Conservation (phyloP, 352 stramenopile genomes). For the Globisporangium irregulare region DNA sequence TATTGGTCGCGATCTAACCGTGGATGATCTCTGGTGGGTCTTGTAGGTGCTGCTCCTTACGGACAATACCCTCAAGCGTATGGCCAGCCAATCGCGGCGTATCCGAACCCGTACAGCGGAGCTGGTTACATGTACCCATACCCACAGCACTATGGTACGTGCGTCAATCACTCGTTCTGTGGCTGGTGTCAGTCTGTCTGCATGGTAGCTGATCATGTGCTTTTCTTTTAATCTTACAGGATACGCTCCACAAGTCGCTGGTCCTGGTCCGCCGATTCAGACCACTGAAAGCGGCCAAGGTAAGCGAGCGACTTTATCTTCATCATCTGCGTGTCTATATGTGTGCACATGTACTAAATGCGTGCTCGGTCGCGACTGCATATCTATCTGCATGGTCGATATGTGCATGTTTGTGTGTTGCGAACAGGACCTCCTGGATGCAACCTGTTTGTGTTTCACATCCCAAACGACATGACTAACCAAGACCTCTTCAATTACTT, state of each 20-base stretch:
- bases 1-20: neutral
- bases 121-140: conserved; percentile 87
- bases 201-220: neutral
- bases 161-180: neutral
- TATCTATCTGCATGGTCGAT: conserved; percentile 40
- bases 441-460: conserved; percentile 98
- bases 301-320: conserved; percentile 23
- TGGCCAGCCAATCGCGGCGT: conserved; percentile 66
- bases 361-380: conserved; percentile 26
- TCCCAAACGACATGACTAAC: conserved; percentile 98
- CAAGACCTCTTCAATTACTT: conserved; percentile 97
- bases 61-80: conserved; percentile 72
- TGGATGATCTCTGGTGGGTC: neutral
- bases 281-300: conserved; percentile 87
- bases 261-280: conserved; percentile 83
- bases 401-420: conserved; percentile 41
- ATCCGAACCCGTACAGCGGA: conserved; percentile 65
- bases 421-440: conserved; percentile 89
- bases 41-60: conserved; percentile 42
- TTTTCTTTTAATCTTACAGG: conserved; percentile 27
- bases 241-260: conserved; percentile 80
- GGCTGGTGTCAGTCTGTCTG: neutral
- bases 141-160: conserved; percentile 73
- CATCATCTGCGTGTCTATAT: conserved; percentile 15
- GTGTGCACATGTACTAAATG: conserved; percentile 40